Evolutionary conservation across 495 filamentous ascomycete species (phyloP).

Genomic region (Parachaetomium inaequale): DNA sequence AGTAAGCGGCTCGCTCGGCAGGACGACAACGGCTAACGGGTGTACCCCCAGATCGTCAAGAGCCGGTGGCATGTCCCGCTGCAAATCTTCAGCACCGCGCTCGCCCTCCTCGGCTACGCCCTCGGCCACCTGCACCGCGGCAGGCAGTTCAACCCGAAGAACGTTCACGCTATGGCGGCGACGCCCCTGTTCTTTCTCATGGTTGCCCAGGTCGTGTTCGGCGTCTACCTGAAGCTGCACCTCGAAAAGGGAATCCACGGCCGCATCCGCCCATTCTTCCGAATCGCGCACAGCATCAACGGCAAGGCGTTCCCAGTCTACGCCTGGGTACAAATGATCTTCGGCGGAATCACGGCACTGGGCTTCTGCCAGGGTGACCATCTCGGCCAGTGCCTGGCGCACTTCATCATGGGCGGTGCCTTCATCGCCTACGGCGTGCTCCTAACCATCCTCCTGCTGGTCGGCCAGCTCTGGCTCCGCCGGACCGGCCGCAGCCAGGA

Average conservation of each 20-base stretch:
- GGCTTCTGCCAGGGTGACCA: slow-evolving; percentile 96
- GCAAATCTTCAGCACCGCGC: slow-evolving; percentile 67
- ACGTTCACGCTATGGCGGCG: slow-evolving; percentile 80
- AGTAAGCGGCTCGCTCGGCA: slow-evolving; percentile 21
- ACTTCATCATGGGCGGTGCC: slow-evolving; percentile 97
- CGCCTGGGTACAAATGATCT: slow-evolving; percentile 93
- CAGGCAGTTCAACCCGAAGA: slow-evolving; percentile 71
- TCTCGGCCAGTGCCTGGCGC: slow-evolving; percentile 86
- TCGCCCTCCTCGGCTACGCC: slow-evolving; percentile 82
- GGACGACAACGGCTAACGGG: slow-evolving; percentile 6
- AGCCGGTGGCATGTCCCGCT: slow-evolving; percentile 93
- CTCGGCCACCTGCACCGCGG: slow-evolving; percentile 89
- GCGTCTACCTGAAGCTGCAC: slow-evolving; percentile 86
- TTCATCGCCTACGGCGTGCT: slow-evolving; percentile 93
- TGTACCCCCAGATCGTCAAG: slow-evolving; percentile 63
- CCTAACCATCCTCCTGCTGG: slow-evolving; percentile 79
- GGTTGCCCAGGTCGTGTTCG: slow-evolving; percentile 69
- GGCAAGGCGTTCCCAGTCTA: slow-evolving; percentile 85
- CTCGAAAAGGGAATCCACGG: slow-evolving; percentile 78
- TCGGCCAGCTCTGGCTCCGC: slow-evolving; percentile 83
- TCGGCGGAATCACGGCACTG: slow-evolving; percentile 87
- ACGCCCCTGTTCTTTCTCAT: slow-evolving; percentile 75
- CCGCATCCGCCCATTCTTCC: slow-evolving; percentile 66
- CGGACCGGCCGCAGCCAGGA: slow-evolving; percentile 87
- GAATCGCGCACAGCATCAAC: slow-evolving; percentile 71